These are phyloP conservation scores for Lactarius evosmus DNA, from an alignment of 768 basidiomycete genomes.

Conservation along the genomic window DNA sequence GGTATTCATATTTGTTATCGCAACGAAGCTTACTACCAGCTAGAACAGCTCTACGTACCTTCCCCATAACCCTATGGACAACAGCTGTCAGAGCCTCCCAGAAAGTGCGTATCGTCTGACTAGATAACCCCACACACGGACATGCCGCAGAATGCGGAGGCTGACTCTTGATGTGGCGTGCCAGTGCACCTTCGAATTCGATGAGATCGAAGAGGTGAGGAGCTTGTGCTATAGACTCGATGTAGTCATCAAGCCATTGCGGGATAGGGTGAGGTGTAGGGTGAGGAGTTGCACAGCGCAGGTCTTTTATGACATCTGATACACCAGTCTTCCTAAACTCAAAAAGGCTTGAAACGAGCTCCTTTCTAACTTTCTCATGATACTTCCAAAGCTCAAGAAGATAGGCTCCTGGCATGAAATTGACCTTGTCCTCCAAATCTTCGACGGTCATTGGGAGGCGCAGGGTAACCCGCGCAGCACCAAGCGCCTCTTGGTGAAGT, in stretches of 20 bases:
- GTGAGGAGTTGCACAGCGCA: neutral
- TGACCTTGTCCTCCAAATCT: neutral
- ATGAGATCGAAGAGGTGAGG: neutral
- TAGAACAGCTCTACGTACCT: neutral
- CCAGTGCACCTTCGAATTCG: constrained; percentile 1
- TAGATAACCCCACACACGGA: neutral
- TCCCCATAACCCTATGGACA: neutral
- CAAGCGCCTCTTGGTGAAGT: neutral
- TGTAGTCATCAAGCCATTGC: constrained; percentile 1
- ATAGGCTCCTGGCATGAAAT: neutral
- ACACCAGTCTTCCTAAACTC: neutral
- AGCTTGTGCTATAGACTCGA: neutral
- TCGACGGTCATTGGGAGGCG: neutral
- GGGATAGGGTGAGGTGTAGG: neutral
- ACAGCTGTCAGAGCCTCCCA: neutral
- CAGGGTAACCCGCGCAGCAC: neutral
- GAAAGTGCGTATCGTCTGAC: neutral
- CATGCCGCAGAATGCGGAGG: neutral
- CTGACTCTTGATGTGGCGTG: neutral
- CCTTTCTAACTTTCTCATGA: neutral
- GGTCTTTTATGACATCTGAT: neutral
- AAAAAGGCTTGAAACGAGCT: neutral
- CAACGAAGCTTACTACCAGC: neutral
- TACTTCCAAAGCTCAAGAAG: neutral
- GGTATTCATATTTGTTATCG: neutral